Percentiles rank a stretch among this genome's conserved stretches.
These are phyloP conservation scores for Penicillium turbatum DNA, from an alignment of 495 filamentous ascomycete genomes.

Conservation along the genomic window DNA sequence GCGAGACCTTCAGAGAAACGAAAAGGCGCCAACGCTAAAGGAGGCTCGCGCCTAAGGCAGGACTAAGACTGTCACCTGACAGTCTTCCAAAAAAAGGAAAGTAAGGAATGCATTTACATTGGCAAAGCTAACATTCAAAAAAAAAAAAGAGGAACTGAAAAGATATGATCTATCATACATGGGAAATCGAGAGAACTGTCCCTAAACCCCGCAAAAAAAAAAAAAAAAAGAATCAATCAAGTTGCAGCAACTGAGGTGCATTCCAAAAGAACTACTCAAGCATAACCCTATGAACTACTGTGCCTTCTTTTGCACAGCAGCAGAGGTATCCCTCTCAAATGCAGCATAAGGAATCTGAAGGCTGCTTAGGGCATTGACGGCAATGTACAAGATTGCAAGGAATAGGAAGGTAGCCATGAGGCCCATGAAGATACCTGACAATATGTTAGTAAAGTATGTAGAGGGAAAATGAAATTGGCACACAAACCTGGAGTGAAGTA, in stretches of 20 bases:
- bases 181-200: slow-evolving; percentile 10
- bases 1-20: slow-evolving; percentile 19
- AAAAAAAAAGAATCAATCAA: slow-evolving; percentile 7
- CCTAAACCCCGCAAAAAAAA: slow-evolving; percentile 6
- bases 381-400: slow-evolving; percentile 71
- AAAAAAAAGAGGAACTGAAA: not conserved
- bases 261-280: slow-evolving; percentile 4
- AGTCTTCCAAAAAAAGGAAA: slow-evolving; percentile 20
- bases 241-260: slow-evolving; percentile 12
- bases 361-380: slow-evolving; percentile 67
- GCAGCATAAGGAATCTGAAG: slow-evolving; percentile 87
- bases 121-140: slow-evolving; percentile 1
- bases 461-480: not conserved
- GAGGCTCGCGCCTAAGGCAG: slow-evolving; percentile 6
- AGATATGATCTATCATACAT: slow-evolving; percentile 26
- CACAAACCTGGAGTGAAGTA: slow-evolving; percentile 70
- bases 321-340: slow-evolving; percentile 94
- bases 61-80: slow-evolving; percentile 24
- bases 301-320: slow-evolving; percentile 80
- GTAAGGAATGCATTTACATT: slow-evolving; percentile 3
- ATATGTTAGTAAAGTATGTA: slow-evolving; percentile 10
- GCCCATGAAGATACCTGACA: slow-evolving; percentile 75
- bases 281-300: slow-evolving; percentile 34
- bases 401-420: slow-evolving; percentile 64
- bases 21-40: slow-evolving; percentile 22